Evolutionary conservation across 2,329 filamentous ascomycete genomes (phyloP), one percentile per base, ranked within the genome.

Genomic region (Xylariaceae sp.): DNA sequence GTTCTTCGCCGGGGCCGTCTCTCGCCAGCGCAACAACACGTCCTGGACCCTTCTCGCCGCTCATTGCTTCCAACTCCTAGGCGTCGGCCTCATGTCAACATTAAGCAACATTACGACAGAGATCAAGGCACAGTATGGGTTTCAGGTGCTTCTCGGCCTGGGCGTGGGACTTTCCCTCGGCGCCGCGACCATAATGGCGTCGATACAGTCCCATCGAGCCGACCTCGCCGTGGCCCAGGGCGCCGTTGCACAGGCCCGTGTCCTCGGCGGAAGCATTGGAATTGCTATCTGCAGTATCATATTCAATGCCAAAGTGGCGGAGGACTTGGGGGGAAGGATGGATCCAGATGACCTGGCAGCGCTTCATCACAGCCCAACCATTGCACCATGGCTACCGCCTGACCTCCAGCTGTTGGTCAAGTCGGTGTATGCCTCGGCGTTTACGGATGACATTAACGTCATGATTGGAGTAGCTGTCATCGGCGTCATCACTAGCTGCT

Each of bases 221-320:
- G 78, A 83, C 48, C 72, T 82, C 43, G 83, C 83, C 0, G 79
- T 82, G 2, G 82, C 81, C 0, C 82, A 86, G 59, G 84, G 83
- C 0, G 78, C 82, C 4, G 75, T 85, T 8, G 81, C 83, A 1
- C 83, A 87, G 66, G 77, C 80, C 1, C 77, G 84, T 11, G 80
- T 86, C 0, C 70, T 86, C 2, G 84, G 84, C 1, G 83, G 84
- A 2, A 80, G 80, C 30, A 73, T 86, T 23, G 84, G 83, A 1
- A 73, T 86, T 36, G 79, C 82, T 0, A 67, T 80, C 20, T 83
- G 83, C 58, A 84, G 80, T n/a, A 77, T 84, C 11, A 74, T 86
- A 9, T 80, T 84, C 67, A 82, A 83, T 62, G 61, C 67, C 26
- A 72, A 73, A 47, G 72, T 76, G 35, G 71, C 75, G 37, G 58